Evolutionary conservation across 1,139 yeast species (phyloP).

Genomic region (Taphrina flavorubra): DNA sequence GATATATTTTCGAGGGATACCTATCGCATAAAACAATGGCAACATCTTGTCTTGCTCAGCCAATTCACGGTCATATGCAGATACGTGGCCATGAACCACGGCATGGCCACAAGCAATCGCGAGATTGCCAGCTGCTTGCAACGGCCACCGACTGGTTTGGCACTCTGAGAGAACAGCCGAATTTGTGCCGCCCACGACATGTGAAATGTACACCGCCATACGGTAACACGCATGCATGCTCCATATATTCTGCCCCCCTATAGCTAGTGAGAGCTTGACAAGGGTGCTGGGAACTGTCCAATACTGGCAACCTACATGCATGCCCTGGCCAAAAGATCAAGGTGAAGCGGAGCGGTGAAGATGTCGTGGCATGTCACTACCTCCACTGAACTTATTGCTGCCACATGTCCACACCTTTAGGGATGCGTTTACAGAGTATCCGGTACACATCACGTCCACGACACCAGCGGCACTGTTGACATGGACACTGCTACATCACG

Average conservation of each 20-base stretch:
- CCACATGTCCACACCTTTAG: conserved; percentile 23
- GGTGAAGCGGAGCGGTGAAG: not conserved
- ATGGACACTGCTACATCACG: conserved; percentile 19
- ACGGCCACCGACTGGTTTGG: no score
- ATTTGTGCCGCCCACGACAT: not conserved
- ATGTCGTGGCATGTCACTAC: conserved; percentile 26
- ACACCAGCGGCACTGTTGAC: conserved; percentile 26
- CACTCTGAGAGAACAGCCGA: not conserved
- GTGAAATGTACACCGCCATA: no score
- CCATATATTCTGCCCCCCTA: no score
- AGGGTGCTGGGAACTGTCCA: no score
- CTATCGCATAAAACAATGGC: not conserved
- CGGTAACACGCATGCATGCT: no score
- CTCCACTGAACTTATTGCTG: conserved; percentile 26
- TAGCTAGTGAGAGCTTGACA: no score
- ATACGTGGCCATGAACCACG: no score
- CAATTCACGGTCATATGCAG: no score
- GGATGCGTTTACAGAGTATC: conserved; percentile 9
- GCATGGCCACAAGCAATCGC: no score
- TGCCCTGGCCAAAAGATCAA: not conserved
- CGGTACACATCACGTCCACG: conserved; percentile 25
- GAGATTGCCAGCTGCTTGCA: no score
- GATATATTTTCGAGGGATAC: not conserved
- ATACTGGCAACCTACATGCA: no score
- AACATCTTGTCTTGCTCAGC: no score